Base-by-base conservation (phyloP, 768 basidiomycete genomes). In the Albatrellus ellisii region DNA sequence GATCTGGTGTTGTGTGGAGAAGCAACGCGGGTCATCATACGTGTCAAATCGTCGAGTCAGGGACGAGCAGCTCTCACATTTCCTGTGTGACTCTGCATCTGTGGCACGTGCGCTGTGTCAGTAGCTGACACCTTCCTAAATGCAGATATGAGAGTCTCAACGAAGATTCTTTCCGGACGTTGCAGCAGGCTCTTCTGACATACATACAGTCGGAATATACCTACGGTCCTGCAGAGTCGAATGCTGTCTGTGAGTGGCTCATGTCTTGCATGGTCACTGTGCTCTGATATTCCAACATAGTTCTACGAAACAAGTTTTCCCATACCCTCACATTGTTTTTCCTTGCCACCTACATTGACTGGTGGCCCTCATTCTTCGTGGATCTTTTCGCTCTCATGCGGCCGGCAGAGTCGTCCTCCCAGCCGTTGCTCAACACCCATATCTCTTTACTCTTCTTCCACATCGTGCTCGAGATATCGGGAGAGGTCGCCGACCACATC, bases 401-500 rank as follows among this genome's bases (percentile, higher is more conserved):
- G 20, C 69, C 74, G 22, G 55, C 74, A 22, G 67, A 77, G 47
- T 70, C 29, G 6, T 36, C 76, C 8, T 65, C 67, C 29, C 63
- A 69, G 48, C 64, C 73, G 29, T 66, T 73, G 20, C 77, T 82
- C 62, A 94, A 92, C 58, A 75, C 75, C 33, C 85, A 92, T 54
- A 73, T 94, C 25, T 84, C 84, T 17, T 70, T 91, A 22, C 72
- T 99, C 44, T 78, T 95, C 58, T 86, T 98, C 58, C 90, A 86
- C 54, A 69, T 97, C 51, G 69, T 99, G 33, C 77, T 85, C 45
- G 95, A 99, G 59, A 92, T 98, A 41, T 92, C 91, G 0, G 85
- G 86, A 10, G 95, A 99, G 60, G 85, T 98, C n/a, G 89, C 89
- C 38, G 95, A 99, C 64, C 84, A 88, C 54, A 76, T 89, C 47